Evolutionary conservation across 2,329 filamentous ascomycete species (phyloP).

Genomic region (Aspergillus piperis): DNA sequence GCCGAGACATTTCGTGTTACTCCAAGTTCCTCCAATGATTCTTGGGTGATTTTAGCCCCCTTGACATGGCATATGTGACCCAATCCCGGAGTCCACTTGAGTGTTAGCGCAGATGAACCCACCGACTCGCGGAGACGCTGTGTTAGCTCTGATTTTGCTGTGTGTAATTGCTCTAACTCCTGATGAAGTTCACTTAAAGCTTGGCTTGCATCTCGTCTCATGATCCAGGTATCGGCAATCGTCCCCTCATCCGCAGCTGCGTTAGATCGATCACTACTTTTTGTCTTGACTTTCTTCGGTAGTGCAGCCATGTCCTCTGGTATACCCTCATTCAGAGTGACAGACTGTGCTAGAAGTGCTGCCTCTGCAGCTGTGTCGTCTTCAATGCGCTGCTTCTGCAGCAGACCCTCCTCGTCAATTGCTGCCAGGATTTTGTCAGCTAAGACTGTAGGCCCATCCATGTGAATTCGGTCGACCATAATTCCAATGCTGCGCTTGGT

Average conservation of each 20-base stretch:
- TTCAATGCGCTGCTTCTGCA: slow-evolving; percentile 74
- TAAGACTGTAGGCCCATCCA: slow-evolving; percentile 68
- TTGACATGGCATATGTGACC: slow-evolving; percentile 91
- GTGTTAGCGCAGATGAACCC: slow-evolving; percentile 64
- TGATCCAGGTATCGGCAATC: slow-evolving; percentile 61
- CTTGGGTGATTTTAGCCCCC: slow-evolving; percentile 66
- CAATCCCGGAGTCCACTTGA: slow-evolving; percentile 83
- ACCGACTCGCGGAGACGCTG: slow-evolving; percentile 64
- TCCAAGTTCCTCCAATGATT: slow-evolving; percentile 43
- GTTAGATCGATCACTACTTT: slow-evolving; percentile 28
- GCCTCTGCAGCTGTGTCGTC: slow-evolving; percentile 71
- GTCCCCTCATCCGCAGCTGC: slow-evolving; percentile 39
- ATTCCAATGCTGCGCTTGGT: slow-evolving; percentile 26
- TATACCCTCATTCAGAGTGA: slow-evolving; percentile 66
- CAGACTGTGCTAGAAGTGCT: slow-evolving; percentile 70
- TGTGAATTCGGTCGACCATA: slow-evolving; percentile 39
- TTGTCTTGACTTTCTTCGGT: slow-evolving; percentile 51
- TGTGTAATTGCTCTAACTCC: slow-evolving; percentile 61
- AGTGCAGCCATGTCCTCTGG: slow-evolving; percentile 58
- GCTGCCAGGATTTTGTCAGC: slow-evolving; percentile 71
- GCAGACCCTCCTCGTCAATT: slow-evolving; percentile 91
- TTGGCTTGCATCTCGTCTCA: slow-evolving; percentile 66
- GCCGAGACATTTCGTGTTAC: slow-evolving; percentile 66
- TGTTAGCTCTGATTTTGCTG: slow-evolving; percentile 63
- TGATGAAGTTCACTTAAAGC: slow-evolving; percentile 67